Evolutionary conservation across 306 rosid genomes (phyloP).

Genomic region (Medicago arabica): DNA sequence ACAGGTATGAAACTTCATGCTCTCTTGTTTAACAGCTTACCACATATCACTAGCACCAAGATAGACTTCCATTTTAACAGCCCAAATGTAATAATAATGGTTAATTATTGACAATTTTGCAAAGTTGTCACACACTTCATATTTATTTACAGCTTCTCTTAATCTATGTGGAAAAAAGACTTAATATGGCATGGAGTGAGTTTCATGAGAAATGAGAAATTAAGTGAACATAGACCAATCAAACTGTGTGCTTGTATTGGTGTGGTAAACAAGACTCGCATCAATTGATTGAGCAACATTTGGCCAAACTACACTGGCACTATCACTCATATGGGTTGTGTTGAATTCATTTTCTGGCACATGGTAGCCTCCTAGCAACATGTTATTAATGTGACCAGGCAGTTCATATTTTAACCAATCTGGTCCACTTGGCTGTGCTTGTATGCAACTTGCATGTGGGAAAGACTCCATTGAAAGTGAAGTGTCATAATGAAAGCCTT

Average conservation of each 20-base stretch:
- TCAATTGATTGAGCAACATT: constrained; percentile 4
- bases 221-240: constrained; percentile 14
- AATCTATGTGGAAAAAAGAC: neutral
- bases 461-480: constrained; percentile 7
- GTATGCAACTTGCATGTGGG: constrained; percentile 5
- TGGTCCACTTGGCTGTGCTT: constrained; percentile 1
- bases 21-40: neutral
- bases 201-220: neutral
- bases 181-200: neutral
- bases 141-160: neutral
- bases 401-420: neutral
- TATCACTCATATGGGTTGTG: neutral
- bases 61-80: neutral
- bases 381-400: neutral
- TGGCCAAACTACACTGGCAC: neutral
- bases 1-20: neutral
- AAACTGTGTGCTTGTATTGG: constrained; percentile 23
- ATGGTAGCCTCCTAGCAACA: neutral
- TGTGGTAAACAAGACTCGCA: neutral
- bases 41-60: neutral
- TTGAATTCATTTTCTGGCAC: constrained; percentile 16
- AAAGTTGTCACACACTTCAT: neutral
- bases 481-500: constrained; percentile 5
- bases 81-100: neutral
- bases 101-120: neutral